A percentile compares a stretch with the other conserved stretches of the same genome.
Evolutionary conservation across 75 land plant genomes (phyloP).

Genomic region (Gnetum montanum): DNA sequence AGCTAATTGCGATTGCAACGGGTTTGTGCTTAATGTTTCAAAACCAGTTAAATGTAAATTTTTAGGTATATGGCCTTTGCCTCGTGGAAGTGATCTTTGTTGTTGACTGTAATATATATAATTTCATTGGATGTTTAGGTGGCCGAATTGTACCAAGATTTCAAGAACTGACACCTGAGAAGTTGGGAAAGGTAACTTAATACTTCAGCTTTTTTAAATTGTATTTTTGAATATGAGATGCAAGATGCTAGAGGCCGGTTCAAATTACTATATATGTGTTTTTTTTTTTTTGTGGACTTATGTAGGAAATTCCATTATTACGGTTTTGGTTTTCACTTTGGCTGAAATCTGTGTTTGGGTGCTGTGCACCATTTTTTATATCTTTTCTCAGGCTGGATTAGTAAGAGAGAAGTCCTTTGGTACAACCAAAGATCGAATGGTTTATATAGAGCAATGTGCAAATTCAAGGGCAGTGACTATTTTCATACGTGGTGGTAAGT

Average conservation of each 20-base stretch:
- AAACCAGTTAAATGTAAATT: too few relatives aligned
- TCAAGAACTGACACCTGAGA: conserved; percentile 92
- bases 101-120: too few relatives aligned
- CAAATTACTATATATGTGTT: background rate
- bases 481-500: conserved; percentile 92
- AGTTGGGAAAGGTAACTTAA: conserved; percentile 71
- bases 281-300: too few relatives aligned
- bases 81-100: too few relatives aligned
- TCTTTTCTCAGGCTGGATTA: conserved; percentile 65
- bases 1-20: conserved; percentile 97
- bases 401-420: conserved; percentile 97
- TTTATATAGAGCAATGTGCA: conserved; percentile 97
- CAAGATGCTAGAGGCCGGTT: too few relatives aligned
- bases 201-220: background rate
- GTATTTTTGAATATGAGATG: too few relatives aligned
- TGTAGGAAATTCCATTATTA: background rate
- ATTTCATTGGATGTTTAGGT: conserved; percentile 34
- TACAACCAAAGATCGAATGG: conserved; percentile 94
- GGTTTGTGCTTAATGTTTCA: conserved; percentile 25
- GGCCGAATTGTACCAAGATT: conserved; percentile 98
- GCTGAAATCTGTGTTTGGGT: too few relatives aligned
- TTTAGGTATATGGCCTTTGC: too few relatives aligned
- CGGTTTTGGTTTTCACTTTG: background rate
- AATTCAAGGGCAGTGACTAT: conserved; percentile 95
- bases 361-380: too few relatives aligned